These are phyloP conservation scores for Exserohilum turcica DNA, from an alignment of 2,329 filamentous ascomycete species.

Conservation along the genomic window DNA sequence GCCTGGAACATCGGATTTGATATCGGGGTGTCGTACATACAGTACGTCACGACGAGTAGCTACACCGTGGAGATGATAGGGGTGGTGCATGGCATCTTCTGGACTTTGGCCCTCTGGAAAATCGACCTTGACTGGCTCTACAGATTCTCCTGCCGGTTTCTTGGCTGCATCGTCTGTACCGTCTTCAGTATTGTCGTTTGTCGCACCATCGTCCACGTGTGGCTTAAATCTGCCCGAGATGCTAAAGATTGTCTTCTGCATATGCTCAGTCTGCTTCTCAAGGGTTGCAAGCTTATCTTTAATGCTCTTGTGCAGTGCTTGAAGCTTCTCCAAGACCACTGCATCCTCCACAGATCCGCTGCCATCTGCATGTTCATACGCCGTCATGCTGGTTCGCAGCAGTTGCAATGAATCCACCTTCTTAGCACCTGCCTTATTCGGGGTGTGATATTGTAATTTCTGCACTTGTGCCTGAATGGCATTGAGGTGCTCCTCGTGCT, in stretches of 20 bases:
- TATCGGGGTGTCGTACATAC: slow-evolving; percentile 57
- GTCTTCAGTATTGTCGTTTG: slow-evolving; percentile 1
- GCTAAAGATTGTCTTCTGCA: slow-evolving; percentile 49
- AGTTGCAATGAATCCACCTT: slow-evolving; percentile 46
- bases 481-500: slow-evolving; percentile 34
- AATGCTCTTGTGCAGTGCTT: slow-evolving; percentile 38
- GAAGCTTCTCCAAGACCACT: slow-evolving; percentile 32
- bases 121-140: not conserved
- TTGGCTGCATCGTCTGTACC: not conserved
- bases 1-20: slow-evolving; percentile 19
- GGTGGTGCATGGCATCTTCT: slow-evolving; percentile 37
- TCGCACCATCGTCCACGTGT: slow-evolving; percentile 44
- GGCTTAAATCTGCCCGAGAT: slow-evolving; percentile 56
- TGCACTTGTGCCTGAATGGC: slow-evolving; percentile 44
- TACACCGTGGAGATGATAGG: slow-evolving; percentile 63
- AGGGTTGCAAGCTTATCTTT: slow-evolving; percentile 46
- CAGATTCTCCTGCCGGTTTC: slow-evolving; percentile 34
- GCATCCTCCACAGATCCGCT: slow-evolving; percentile 26
- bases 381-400: slow-evolving; percentile 47
- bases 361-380: slow-evolving; percentile 32
- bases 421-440: slow-evolving; percentile 32
- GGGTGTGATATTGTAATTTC: slow-evolving; percentile 43
- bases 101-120: slow-evolving; percentile 28
- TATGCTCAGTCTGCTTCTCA: slow-evolving; percentile 50
- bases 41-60: slow-evolving; percentile 63